phyloP scores from a whole-genome alignment of 1,284 basidiomycete genomes.

The Cystobasidium pallidum region DNA sequence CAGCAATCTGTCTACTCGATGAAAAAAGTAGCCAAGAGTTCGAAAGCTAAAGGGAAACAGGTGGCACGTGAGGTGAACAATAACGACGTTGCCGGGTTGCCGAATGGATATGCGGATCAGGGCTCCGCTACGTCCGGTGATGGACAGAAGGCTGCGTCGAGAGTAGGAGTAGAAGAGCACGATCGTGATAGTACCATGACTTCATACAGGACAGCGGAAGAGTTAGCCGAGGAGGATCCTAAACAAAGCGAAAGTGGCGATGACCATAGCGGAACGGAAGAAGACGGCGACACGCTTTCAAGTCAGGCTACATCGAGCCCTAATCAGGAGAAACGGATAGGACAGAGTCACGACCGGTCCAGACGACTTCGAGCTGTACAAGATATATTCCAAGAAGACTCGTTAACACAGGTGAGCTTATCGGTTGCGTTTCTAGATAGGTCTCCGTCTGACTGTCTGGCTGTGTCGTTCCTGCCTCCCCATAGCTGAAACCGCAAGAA shows the following conservation, averaged over 20 bases:
- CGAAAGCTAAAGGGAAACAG: conserved; percentile 12
- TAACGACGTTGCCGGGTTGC: conserved; percentile 6
- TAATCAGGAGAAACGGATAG: conserved; percentile 1
- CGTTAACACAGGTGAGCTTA: conserved; percentile 12
- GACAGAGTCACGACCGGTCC: conserved; percentile 15
- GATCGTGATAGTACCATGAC: conserved; percentile 9
- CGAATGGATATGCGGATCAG: conserved; percentile 7
- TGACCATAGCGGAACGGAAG: conserved; percentile 5
- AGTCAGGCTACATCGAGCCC: background rate
- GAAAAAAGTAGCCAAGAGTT: conserved; percentile 36
- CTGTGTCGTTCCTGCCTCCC: no score
- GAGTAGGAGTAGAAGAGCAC: conserved; percentile 13
- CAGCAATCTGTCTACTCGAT: conserved; percentile 32
- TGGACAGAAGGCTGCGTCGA: background rate
- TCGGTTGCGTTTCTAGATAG: no score
- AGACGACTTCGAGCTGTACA: background rate
- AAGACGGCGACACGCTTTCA: conserved; percentile 2
- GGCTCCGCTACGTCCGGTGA: background rate
- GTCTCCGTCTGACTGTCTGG: no score
- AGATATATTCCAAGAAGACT: conserved; percentile 14
- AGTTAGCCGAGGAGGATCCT: conserved; percentile 14
- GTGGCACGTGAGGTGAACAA: conserved; percentile 3
- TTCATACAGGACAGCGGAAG: conserved; percentile 5
- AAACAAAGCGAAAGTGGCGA: conserved; percentile 6
- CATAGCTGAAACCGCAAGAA: conserved; percentile 23